Evolutionary conservation across 345 rosid species (phyloP), one percentile per base, ranked within the genome.

Genomic region (Ceriops tagal): DNA sequence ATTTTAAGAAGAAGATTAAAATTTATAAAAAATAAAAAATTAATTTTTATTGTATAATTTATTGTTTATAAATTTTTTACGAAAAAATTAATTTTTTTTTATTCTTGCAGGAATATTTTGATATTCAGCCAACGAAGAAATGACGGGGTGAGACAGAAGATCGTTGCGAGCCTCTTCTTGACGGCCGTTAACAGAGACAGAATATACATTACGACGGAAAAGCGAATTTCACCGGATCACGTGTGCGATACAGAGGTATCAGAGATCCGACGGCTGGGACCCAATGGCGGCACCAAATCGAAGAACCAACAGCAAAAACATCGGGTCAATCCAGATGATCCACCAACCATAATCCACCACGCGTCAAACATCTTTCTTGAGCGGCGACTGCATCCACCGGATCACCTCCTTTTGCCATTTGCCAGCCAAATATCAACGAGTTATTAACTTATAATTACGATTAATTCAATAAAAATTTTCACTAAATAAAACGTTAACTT

Each of bases 371-470:
- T 5, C 26, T 7, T 62, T 61, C 27, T 56, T 62, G 63, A 47
- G 16, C 53, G 8, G 2, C 62, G 81, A 75, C 87, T 84, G 84
- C 87, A 72, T 66, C 73, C 51, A 71, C 13, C 71, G 67, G 74
- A 68, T 87, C 80, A 84, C 89, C 89, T 89, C 92, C 84, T 83
- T 81, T 74, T 83, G 86, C 90, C 92, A 84, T 91, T 83, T 75
- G 61, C 89, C 92, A 87, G 81, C 84, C 81, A 66, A 62, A 81
- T 58, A 73, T 78, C 82, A 73, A 80, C 80, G 69, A 73, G 80
- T 75, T 73, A 53, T 13, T 13, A 43, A 43, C 49, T 43, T 43
- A 43, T 43, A 11, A 3, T 43, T 43, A 28, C 30, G 30, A 28
- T 28, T 28, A 28, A 28, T 28, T 28, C 30, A 28, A 28, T 32